Evolutionary conservation across 495 filamentous ascomycete genomes (phyloP).

Genomic region (Neurospora discreta): DNA sequence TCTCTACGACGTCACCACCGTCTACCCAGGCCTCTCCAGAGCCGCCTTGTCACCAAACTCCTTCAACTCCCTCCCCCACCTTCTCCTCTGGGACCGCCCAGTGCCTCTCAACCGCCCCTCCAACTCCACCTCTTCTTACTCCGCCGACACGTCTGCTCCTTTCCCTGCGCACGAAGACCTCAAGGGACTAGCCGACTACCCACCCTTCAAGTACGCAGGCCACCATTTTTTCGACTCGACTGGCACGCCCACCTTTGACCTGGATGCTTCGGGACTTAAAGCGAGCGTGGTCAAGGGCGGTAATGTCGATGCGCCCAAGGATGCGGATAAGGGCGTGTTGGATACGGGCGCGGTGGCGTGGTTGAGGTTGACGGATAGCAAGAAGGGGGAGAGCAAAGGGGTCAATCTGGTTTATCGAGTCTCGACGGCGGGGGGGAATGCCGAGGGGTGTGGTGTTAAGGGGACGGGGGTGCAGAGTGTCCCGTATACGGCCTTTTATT

Average conservation of each 20-base stretch:
- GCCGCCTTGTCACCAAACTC: slow-evolving; percentile 11
- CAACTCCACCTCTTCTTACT: slow-evolving; percentile 14
- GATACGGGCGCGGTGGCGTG: slow-evolving; percentile 50
- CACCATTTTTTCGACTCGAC: slow-evolving; percentile 53
- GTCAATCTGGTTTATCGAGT: slow-evolving; percentile 53
- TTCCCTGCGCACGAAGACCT: slow-evolving; percentile 29
- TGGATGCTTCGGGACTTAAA: slow-evolving; percentile 25
- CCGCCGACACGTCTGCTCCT: slow-evolving; percentile 25
- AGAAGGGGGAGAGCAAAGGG: slow-evolving; percentile 34
- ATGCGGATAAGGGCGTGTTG: slow-evolving; percentile 30
- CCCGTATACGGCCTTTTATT: slow-evolving; percentile 61
- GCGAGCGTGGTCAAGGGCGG: slow-evolving; percentile 35
- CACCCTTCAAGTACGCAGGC: slow-evolving; percentile 35
- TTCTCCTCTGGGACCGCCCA: slow-evolving; percentile 20
- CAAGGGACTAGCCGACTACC: slow-evolving; percentile 11
- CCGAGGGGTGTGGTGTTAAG: slow-evolving; percentile 37
- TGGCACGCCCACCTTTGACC: slow-evolving; percentile 46
- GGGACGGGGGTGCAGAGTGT: slow-evolving; percentile 34
- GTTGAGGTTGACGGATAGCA: slow-evolving; percentile 43
- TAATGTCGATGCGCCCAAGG: slow-evolving; percentile 39
- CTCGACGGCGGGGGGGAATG: slow-evolving; percentile 50
- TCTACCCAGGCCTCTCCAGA: slow-evolving; percentile 32
- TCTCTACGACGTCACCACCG: slow-evolving; percentile 46
- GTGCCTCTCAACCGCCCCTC: slow-evolving; percentile 32
- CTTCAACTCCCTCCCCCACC: slow-evolving; percentile 23